Evolutionary conservation across 176 grass and related monocot genomes (phyloP), one percentile per base, ranked within the genome.

Genomic region (Melocanna baccifera): DNA sequence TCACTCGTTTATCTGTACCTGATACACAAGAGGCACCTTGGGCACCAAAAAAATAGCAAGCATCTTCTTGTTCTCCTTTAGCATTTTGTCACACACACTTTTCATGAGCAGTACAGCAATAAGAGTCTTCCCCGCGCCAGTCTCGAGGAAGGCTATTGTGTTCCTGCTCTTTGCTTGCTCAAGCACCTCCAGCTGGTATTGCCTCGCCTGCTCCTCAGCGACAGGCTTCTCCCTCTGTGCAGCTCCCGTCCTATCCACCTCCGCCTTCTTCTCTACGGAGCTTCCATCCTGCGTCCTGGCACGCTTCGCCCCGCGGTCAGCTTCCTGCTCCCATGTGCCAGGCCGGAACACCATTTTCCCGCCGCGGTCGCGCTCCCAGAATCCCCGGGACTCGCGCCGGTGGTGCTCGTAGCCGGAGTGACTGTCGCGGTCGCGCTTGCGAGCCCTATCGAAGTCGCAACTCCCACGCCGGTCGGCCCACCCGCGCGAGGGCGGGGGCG

Each of bases 1-100:
- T 47, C 58, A 18, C 3, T 55, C 14, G 16, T 75, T 50, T 79
- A 56, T 85, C 22, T 51, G 14, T 79, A 99, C 96, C 96, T 99
- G 93, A 75, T 99, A 99, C 61, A 99, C 96, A 62, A 99, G 96
- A 65, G 93, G 96, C 91, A 99, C 96, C 71, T 99, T 99, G 55
- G 96, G 93, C 63, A 99, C 96, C 91, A 99, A 86, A 79, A 99
- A 99, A 42, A 94, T 70, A 6, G 93, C 91, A 16, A 96, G 88
- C 84, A 99, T 94, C 78, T 94, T 99, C 84, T 83, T 96, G 45
- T 92, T 94, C 59, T 96, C 86, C 71, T 92, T 96, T 80, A 89
- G 86, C 91, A 96, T 88, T 42, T 86, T 84, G 3, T 87, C 84
- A 46, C 62, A 86, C 19, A 99, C 67, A 36, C 93, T 96, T 64